Base-by-base conservation (phyloP, 208 protist species). In the Lotmaria passim region DNA sequence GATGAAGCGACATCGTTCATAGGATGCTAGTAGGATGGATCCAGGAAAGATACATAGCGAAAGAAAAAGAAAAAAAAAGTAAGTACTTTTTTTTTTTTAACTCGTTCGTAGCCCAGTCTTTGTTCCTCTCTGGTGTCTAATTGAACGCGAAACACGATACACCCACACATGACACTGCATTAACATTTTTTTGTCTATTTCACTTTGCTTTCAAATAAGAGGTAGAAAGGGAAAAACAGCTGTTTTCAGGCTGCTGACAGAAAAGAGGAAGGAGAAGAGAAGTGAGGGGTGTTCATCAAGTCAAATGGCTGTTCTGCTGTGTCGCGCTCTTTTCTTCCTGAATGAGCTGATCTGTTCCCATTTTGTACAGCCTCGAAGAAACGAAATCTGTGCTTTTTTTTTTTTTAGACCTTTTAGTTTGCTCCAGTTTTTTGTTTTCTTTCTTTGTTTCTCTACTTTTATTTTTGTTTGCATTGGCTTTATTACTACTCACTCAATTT, bases 1-100 rank as follows among this genome's bases (percentile, higher is more conserved):
- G n/a, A n/a, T n/a, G n/a, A n/a, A n/a, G n/a, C n/a, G n/a, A n/a
- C n/a, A n/a, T n/a, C n/a, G n/a, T n/a, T n/a, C n/a, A n/a, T n/a
- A n/a, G n/a, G n/a, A n/a, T n/a, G n/a, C n/a, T n/a, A n/a, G n/a
- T n/a, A n/a, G n/a, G n/a, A n/a, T n/a, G n/a, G n/a, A n/a, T n/a
- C n/a, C n/a, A n/a, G n/a, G n/a, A n/a, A n/a, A n/a, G n/a, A n/a
- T n/a, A n/a, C n/a, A n/a, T n/a, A n/a, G n/a, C n/a, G n/a, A n/a
- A n/a, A n/a, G n/a, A n/a, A n/a, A n/a, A n/a, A n/a, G n/a, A n/a
- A n/a, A n/a, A n/a, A n/a, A n/a, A n/a, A n/a, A n/a, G n/a, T n/a
- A n/a, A n/a, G n/a, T 39, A 39, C 17, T 58, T 34, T 30, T 19
- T 24, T 56, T 56, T 56, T 41, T 12, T 41, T 41, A 41, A 41